Evolutionary conservation across 2,329 filamentous ascomycete genomes (phyloP).

Genomic region (Colletotrichum viniferum): DNA sequence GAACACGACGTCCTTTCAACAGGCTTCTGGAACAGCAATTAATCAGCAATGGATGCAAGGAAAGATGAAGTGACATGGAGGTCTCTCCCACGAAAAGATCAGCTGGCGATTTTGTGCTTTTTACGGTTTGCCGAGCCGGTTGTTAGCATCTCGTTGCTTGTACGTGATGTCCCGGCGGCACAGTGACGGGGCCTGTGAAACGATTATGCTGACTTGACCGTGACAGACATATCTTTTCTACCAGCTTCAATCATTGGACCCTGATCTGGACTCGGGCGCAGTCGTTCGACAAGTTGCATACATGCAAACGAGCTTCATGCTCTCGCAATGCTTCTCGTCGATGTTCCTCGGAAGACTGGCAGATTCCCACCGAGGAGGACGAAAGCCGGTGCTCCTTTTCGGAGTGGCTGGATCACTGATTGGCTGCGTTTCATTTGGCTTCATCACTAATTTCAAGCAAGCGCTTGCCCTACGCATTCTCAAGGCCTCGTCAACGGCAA

Average conservation of each 20-base stretch:
- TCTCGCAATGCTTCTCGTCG: not conserved
- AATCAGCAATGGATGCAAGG: not conserved
- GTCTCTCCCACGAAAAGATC: constrained; percentile 7
- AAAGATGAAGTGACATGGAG: constrained; percentile 1
- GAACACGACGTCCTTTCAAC: not conserved
- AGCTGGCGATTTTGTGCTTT: constrained; percentile 2
- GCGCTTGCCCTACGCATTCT: not conserved
- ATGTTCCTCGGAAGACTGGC: not conserved
- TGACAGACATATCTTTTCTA: constrained; percentile 3
- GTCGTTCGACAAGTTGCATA: not conserved
- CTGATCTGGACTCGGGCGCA: not conserved
- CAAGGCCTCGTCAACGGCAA: not conserved
- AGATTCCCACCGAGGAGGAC: not conserved
- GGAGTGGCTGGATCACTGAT: not conserved
- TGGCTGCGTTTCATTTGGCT: not conserved
- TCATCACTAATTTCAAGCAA: constrained; percentile 10
- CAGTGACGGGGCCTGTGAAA: not conserved
- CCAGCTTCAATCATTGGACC: constrained; percentile 1
- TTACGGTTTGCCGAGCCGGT: constrained; percentile 10
- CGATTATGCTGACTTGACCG: not conserved
- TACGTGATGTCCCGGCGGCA: not conserved
- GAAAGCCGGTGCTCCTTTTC: not conserved
- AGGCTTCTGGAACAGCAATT: not conserved
- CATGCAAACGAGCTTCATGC: constrained; percentile 1
- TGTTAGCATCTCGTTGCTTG: constrained; percentile 5